Evolutionary conservation across 176 grass and related monocot species (phyloP).

Genomic region (Paspalum notatum): DNA sequence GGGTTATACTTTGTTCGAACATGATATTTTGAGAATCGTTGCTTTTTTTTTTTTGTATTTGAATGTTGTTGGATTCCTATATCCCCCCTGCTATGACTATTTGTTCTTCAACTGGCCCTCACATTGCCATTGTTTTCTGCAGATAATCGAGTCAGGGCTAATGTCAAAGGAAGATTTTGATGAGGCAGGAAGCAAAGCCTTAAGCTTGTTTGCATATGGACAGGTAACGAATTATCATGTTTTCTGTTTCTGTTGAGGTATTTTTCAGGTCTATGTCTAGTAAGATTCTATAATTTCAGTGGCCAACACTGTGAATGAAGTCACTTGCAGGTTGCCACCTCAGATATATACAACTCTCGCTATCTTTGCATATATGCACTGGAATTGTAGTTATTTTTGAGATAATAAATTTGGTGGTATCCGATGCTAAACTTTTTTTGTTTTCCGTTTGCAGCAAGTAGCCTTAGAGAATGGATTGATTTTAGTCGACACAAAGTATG

Average conservation of each 20-base stretch:
- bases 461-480: slow-evolving; percentile 79
- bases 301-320: not conserved
- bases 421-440: not conserved
- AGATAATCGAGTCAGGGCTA: slow-evolving; percentile 78
- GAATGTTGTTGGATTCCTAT: not conserved
- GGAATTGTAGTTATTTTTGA: slow-evolving; percentile 17
- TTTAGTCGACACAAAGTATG: slow-evolving; percentile 96
- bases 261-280: slow-evolving; percentile 1
- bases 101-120: slow-evolving; percentile 1
- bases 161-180: slow-evolving; percentile 92
- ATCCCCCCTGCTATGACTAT: not conserved
- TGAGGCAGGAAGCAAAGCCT: slow-evolving; percentile 81
- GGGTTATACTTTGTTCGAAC: not conserved
- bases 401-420: not conserved
- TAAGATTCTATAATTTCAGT: slow-evolving; percentile 9
- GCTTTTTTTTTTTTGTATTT: not conserved
- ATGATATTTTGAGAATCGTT: not conserved
- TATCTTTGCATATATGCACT: not conserved
- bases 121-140: slow-evolving; percentile 38
- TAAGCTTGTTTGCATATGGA: slow-evolving; percentile 86
- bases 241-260: slow-evolving; percentile 24
- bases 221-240: slow-evolving; percentile 47
- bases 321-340: too few species aligned
- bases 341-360: too few species aligned
- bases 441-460: slow-evolving; percentile 72